phyloP scores from a whole-genome alignment of 805 yeast species.

The Yarrowia porcina region DNA sequence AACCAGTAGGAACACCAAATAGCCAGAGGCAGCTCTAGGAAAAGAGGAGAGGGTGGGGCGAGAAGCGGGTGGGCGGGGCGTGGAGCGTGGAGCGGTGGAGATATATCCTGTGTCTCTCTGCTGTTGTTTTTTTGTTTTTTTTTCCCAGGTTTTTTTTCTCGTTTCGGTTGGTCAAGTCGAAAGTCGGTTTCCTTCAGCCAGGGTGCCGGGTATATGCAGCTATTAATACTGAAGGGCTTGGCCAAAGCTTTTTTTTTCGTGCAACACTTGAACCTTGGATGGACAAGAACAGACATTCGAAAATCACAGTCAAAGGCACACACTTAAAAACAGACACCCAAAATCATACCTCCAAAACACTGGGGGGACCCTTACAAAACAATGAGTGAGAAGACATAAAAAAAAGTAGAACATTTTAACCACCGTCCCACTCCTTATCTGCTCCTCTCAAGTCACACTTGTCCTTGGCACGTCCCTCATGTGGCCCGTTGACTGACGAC shows the following conservation, averaged over 20 bases:
- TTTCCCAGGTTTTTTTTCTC: neutral
- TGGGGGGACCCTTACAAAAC: too few species aligned
- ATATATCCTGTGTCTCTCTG: neutral
- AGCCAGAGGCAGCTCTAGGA: neutral
- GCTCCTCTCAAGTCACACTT: neutral
- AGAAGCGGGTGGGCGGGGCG: neutral
- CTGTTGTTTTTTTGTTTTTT: too few species aligned
- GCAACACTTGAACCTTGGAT: neutral
- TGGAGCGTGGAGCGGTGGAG: neutral
- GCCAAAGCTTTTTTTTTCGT: neutral
- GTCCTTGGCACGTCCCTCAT: slow-evolving; percentile 1
- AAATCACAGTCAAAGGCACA: too few species aligned
- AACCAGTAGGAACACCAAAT: neutral
- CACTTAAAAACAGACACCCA: too few species aligned
- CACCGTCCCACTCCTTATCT: neutral
- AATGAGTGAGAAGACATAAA: too few species aligned
- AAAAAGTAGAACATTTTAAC: too few species aligned
- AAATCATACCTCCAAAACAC: too few species aligned
- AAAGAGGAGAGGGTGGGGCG: too few species aligned
- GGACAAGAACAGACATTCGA: too few species aligned
- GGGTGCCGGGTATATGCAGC: slow-evolving; percentile 20
- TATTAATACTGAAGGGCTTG: slow-evolving; percentile 12
- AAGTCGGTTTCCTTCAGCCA: neutral
- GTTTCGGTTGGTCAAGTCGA: neutral
- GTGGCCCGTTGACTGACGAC: neutral